Conservation (phyloP, 257 asterid genomes). For the Gardenia jasminoides region DNA sequence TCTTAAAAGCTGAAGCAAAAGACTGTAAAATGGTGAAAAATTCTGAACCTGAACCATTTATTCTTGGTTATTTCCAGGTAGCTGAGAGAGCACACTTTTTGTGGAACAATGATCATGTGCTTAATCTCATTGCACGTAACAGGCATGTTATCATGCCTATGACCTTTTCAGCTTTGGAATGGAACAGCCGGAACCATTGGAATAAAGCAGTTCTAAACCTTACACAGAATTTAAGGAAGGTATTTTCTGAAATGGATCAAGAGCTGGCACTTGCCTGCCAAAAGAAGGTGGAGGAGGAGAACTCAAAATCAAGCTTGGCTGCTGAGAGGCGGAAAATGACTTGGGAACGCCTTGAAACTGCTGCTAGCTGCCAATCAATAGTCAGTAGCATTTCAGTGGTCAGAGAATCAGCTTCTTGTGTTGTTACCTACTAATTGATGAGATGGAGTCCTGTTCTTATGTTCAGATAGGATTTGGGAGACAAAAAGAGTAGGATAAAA, state of each 20-base stretch:
- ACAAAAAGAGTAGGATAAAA: neutral
- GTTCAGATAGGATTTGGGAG: conserved; percentile 2
- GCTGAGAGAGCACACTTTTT: conserved; percentile 48
- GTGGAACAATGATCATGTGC: conserved; percentile 44
- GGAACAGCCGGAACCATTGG: conserved; percentile 46
- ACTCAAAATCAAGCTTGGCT: conserved; percentile 24
- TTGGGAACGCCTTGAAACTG: conserved; percentile 45
- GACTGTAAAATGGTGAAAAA: neutral
- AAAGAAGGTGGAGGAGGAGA: conserved; percentile 41
- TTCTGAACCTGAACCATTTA: neutral
- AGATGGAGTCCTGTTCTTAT: conserved; percentile 8
- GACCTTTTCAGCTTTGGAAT: conserved; percentile 39
- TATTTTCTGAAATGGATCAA: conserved; percentile 44
- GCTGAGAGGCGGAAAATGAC: conserved; percentile 41
- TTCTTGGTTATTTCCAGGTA: conserved; percentile 28
- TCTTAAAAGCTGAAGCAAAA: neutral
- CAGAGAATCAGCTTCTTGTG: conserved; percentile 28
- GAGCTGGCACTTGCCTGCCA: conserved; percentile 44
- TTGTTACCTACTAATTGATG: conserved; percentile 31
- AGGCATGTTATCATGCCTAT: conserved; percentile 42
- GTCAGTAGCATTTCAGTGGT: conserved; percentile 29
- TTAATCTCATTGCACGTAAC: conserved; percentile 36
- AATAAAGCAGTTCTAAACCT: conserved; percentile 42
- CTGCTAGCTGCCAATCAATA: conserved; percentile 31
- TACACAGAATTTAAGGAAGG: conserved; percentile 41